Evolutionary conservation across 2,329 filamentous ascomycete species (phyloP).

Genomic region (Ceratocystis cacaofunesta): DNA sequence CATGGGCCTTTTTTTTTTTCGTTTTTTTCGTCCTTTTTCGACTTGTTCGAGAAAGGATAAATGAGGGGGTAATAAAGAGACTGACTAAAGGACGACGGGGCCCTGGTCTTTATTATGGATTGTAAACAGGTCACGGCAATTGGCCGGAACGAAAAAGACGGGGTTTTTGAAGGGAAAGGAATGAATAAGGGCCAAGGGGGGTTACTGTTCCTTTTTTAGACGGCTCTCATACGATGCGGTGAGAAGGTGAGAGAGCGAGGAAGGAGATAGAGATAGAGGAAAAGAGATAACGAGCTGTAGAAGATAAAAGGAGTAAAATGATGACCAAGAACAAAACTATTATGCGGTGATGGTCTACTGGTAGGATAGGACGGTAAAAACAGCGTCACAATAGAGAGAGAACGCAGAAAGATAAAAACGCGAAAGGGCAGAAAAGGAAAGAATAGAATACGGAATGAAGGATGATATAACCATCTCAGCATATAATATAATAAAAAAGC

Average conservation of each 20-base stretch:
- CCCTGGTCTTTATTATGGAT: background rate
- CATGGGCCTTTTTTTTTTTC: background rate
- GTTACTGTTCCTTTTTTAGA: background rate
- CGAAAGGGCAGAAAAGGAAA: background rate
- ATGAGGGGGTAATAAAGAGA: background rate
- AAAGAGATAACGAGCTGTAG: background rate
- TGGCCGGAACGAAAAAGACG: constrained; percentile 9
- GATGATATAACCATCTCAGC: background rate
- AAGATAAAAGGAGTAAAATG: background rate
- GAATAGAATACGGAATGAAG: background rate
- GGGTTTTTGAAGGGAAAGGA: background rate
- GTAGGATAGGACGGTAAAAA: background rate
- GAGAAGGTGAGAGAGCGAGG: background rate
- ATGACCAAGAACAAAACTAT: background rate
- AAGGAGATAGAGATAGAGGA: background rate
- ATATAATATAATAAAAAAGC: background rate
- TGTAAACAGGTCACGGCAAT: constrained; percentile 10
- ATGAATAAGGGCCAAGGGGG: background rate
- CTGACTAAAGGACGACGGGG: background rate
- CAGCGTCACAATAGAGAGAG: background rate
- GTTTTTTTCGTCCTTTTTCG: background rate
- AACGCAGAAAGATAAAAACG: background rate
- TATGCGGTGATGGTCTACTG: background rate
- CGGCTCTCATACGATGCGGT: background rate
- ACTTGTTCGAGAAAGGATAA: background rate